Base-by-base conservation (phyloP, 2,329 filamentous ascomycete genomes). In the Colletotrichum sp. region DNA sequence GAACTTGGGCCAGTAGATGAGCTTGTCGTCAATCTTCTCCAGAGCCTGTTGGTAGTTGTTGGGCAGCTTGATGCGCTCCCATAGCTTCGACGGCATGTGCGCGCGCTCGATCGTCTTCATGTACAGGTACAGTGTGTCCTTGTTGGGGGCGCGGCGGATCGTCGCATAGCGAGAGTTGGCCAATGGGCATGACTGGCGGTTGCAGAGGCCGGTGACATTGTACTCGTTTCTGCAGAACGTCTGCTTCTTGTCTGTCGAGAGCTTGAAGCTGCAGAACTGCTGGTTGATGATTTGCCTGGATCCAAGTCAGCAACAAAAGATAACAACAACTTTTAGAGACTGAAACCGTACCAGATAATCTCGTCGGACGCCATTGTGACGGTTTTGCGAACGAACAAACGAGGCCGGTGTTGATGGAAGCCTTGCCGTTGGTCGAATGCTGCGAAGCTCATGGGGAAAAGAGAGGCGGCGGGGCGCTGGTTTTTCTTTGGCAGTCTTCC, bases 141-240 rank as follows among this genome's bases (percentile, higher is more conserved):
- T 96, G 76, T 85, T 93, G 87, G 96, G 94, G 81, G 97, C 93
- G 70, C 94, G 92, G 78, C 96, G 94, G 76, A 98, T 93, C 10
- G 96, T 98, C 76, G 96, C 96, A 89, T 98, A 98, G 76, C 96
- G 92, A 52, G 93, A 95, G 87, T 98, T 98, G 79, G 96, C 95
- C 73, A 98, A 92, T 4, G 96, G 96, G 83, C 96, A 98, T 70
- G 94, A 95, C 84, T 98, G 95, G 74, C 95, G 91, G 83, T 95
- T 96, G 87, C 95, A 97, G 77, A 96, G 91, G 71, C 95, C 94
- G 15, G 92, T 94, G 66, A 96, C 93, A 83, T 97, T 98, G 90
- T 96, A 94, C 86, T 96, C 96, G 86, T 98, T 98, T 84, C 96
- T 94, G 86, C 97, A 99, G 86, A 98, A 99, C 81, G 93, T 98